These are phyloP conservation scores for Gomphus sp. DNA, from an alignment of 1,284 basidiomycete genomes.

Conservation along the genomic window DNA sequence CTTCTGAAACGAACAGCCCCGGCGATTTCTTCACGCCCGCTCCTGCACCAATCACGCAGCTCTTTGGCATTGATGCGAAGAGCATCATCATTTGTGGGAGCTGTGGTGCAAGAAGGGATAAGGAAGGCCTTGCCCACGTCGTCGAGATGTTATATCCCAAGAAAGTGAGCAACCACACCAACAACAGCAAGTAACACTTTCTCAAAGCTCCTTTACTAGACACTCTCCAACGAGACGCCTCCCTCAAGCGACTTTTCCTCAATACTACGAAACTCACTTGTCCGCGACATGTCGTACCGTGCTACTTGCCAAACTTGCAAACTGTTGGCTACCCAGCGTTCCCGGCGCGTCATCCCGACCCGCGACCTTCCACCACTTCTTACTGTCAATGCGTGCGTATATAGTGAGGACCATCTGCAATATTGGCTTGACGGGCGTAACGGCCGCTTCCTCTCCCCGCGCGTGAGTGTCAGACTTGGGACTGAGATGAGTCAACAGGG, in stretches of 20 bases:
- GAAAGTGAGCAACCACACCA: constrained; percentile 38
- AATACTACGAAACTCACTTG: constrained; percentile 69
- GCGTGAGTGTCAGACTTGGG: constrained; percentile 21
- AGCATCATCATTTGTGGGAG: constrained; percentile 68
- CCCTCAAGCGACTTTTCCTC: constrained; percentile 53
- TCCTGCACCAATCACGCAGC: constrained; percentile 66
- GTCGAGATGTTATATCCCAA: constrained; percentile 88
- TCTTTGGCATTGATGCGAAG: constrained; percentile 70
- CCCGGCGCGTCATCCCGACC: constrained; percentile 60
- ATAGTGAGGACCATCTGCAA: constrained; percentile 65
- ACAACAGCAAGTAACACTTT: not conserved
- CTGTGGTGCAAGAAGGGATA: constrained; percentile 64
- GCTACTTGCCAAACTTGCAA: constrained; percentile 82
- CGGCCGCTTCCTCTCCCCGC: constrained; percentile 45
- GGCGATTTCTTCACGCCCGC: constrained; percentile 23
- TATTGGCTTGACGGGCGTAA: constrained; percentile 66
- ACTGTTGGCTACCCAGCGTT: constrained; percentile 64
- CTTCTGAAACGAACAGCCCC: constrained; percentile 18
- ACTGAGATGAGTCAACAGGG: constrained; percentile 27
- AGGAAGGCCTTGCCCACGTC: constrained; percentile 70
- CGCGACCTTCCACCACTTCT: constrained; percentile 78
- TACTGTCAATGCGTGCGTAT: constrained; percentile 79
- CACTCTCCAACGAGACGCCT: constrained; percentile 40
- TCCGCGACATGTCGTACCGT: constrained; percentile 78
- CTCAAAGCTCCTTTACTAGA: constrained; percentile 15